A percentile compares a stretch with the other conserved stretches of the same genome.
Conservation (phyloP, 1,284 basidiomycete species). For the Marasmius sp. region DNA sequence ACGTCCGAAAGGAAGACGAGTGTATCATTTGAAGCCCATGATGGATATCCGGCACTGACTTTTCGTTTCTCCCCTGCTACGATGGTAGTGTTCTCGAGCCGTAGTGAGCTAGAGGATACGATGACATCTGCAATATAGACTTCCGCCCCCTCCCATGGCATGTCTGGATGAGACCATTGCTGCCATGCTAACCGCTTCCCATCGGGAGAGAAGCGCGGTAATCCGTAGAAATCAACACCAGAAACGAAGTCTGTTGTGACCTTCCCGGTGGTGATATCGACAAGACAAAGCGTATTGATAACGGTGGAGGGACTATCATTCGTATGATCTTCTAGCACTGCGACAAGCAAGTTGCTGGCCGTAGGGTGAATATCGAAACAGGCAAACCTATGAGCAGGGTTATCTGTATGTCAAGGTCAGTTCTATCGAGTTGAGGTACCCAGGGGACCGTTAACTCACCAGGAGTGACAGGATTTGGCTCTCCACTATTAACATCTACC, state of each 20-base stretch:
- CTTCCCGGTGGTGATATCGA: constrained; percentile 45
- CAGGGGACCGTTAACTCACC: constrained; percentile 34
- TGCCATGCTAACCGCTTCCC: constrained; percentile 68
- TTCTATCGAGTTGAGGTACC: constrained; percentile 2
- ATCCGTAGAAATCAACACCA: constrained; percentile 70
- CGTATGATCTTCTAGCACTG: constrained; percentile 71
- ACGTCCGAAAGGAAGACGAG: constrained; percentile 71
- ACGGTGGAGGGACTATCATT: constrained; percentile 53
- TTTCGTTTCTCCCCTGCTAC: constrained; percentile 50
- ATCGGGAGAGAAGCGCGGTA: constrained; percentile 66
- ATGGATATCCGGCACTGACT: constrained; percentile 52
- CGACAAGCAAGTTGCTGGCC: constrained; percentile 46
- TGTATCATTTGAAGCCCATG: constrained; percentile 58
- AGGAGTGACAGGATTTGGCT: constrained; percentile 59
- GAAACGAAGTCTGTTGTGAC: constrained; percentile 39
- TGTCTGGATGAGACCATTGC: constrained; percentile 76
- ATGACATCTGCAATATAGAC: constrained; percentile 50
- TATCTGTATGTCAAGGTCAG: constrained; percentile 33
- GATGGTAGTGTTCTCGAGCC: constrained; percentile 34
- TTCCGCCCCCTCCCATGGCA: constrained; percentile 79
- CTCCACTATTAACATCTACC: constrained; percentile 25
- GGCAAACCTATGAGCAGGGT: constrained; percentile 57
- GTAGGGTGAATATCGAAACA: constrained; percentile 49
- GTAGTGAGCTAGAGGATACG: constrained; percentile 24
- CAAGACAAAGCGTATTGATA: constrained; percentile 55